Conservation (phyloP, 208 protist species). For the Naegleria fowleri region DNA sequence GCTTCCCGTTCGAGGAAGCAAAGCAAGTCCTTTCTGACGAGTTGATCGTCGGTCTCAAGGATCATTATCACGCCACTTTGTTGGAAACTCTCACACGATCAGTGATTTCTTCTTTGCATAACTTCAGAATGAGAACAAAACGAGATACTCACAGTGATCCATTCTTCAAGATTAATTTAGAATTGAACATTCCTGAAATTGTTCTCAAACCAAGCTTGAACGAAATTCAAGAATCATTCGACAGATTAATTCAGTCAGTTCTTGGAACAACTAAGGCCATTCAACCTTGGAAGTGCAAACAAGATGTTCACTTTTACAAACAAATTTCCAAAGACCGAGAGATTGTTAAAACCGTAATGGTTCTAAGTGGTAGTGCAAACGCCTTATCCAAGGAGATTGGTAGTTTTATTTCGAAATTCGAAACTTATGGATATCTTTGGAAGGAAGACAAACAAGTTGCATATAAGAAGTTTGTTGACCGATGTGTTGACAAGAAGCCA, state of each 20-base stretch:
- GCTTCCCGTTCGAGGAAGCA: conserved; percentile 19
- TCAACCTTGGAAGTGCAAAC: conserved; percentile 55
- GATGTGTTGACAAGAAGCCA: conserved; percentile 47
- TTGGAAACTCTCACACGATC: conserved; percentile 80
- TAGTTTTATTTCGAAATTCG: conserved; percentile 79
- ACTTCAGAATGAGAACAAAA: conserved; percentile 80
- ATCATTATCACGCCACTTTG: conserved; percentile 78
- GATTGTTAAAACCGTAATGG: conserved; percentile 84
- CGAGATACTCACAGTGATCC: conserved; percentile 57
- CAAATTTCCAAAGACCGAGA: conserved; percentile 85
- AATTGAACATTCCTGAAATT: conserved; percentile 82
- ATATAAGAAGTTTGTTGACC: conserved; percentile 76
- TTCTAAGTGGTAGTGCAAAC: conserved; percentile 81
- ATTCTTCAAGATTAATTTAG: conserved; percentile 88
- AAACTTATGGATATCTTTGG: conserved; percentile 87
- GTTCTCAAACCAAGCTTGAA: conserved; percentile 83
- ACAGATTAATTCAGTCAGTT: conserved; percentile 75
- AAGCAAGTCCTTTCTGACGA: neutral
- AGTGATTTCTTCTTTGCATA: conserved; percentile 74
- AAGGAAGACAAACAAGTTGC: conserved; percentile 79
- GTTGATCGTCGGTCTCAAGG: conserved; percentile 53
- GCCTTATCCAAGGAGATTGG: conserved; percentile 82
- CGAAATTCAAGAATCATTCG: conserved; percentile 88
- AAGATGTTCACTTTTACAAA: conserved; percentile 73
- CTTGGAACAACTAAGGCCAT: conserved; percentile 83